Evolutionary conservation across 2,329 filamentous ascomycete species (phyloP), one percentile per base, ranked within the genome.

Genomic region (Emmonsia crescens): DNA sequence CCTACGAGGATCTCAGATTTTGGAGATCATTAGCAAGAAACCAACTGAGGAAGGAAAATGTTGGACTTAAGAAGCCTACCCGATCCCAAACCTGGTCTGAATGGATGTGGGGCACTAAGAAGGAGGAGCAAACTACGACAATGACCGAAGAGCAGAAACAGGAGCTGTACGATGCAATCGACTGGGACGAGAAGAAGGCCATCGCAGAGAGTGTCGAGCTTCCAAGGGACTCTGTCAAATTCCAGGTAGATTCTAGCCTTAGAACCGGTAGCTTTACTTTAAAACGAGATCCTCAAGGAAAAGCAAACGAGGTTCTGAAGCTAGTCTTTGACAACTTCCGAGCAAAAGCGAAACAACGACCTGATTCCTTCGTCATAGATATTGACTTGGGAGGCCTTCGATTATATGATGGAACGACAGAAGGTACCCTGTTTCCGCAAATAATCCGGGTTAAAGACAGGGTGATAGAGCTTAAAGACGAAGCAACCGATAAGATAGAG

Each of bases 101-200:
- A 33, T 99, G 93, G 92, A 83, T 90, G 36, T 97, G 93, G 92
- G 92, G 93, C 24, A 82, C 86, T 0, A 89, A 91, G 68, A 78
- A 82, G 58, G 82, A 89, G 52, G 81, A 86, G 3, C 88, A 95
- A 67, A 89, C 92, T 64, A 89, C 87, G 0, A 85, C 91, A 63
- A 96, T 99, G 82, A 95, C 90, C 0, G 94, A 99, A 64, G 87
- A 97, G 74, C 92, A 99, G 73, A 87, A 93, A 49, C 91, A 97
- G 73, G 93, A 99, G 75, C 83, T 99, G 10, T 99, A 97, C 74
- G 88, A 95, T 68, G 95, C 91, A 57, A 99, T 99, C 69, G 94
- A 97, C 69, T 99, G 93, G 87, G 90, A 99, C 65, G 94, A 99
- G 75, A 97, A 96, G 79, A 87, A 92, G 63, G 89, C 89, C 1